phyloP scores from a whole-genome alignment of 805 yeast genomes.

The Diddensiella transvaalensis region DNA sequence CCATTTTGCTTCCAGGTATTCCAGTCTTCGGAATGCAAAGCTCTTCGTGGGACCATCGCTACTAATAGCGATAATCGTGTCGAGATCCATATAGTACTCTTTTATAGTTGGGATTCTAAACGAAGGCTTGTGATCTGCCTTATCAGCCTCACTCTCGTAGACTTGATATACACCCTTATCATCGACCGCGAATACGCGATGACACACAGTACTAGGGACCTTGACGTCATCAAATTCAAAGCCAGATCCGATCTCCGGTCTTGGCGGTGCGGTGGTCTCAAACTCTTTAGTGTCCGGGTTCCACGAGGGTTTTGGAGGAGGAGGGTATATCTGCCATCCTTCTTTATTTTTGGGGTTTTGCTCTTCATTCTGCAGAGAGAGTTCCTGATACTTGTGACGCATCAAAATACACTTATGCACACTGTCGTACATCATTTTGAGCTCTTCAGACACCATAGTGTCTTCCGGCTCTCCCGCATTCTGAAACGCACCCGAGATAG shows the following conservation, averaged over 20 bases:
- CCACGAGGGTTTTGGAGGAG: slow-evolving; percentile 91
- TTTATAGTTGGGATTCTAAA: slow-evolving; percentile 69
- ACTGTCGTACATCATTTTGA: slow-evolving; percentile 33
- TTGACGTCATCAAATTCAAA: slow-evolving; percentile 57
- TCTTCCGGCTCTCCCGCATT: slow-evolving; percentile 26
- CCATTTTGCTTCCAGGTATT: slow-evolving; percentile 96
- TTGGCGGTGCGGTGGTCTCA: slow-evolving; percentile 2
- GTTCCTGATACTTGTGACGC: slow-evolving; percentile 68
- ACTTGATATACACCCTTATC: slow-evolving; percentile 71
- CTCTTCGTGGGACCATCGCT: slow-evolving; percentile 96
- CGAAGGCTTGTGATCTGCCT: slow-evolving; percentile 33
- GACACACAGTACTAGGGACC: slow-evolving; percentile 49
- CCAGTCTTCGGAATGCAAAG: slow-evolving; percentile 89
- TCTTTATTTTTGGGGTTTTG: slow-evolving; percentile 81
- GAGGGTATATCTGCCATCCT: slow-evolving; percentile 82
- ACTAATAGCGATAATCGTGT: slow-evolving; percentile 64
- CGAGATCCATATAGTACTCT: slow-evolving; percentile 83
- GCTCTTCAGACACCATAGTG: slow-evolving; percentile 34
- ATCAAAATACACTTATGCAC: slow-evolving; percentile 56
- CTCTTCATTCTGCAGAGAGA: slow-evolving; percentile 67
- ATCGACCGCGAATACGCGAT: slow-evolving; percentile 46
- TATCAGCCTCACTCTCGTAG: slow-evolving; percentile 35
- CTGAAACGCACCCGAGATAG: slow-evolving; percentile 28
- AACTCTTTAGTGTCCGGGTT: slow-evolving; percentile 55
- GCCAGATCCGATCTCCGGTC: slow-evolving; percentile 39